Base-by-base conservation (phyloP, 73 alveolate genomes). In the Tetrahymena thermophila region DNA sequence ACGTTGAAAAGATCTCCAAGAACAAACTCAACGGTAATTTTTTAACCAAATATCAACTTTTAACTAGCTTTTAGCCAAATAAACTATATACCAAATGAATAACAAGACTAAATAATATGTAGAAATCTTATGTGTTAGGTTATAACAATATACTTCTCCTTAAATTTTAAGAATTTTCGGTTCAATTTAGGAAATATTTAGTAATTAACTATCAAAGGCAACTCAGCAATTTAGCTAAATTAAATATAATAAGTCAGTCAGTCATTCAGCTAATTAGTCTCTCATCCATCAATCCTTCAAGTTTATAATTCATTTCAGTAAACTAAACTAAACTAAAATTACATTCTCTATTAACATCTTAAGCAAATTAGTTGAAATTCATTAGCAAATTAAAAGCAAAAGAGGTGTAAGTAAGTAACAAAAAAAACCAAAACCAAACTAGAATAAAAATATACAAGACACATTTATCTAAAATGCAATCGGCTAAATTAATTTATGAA, bases 1-100 rank as follows among this genome's bases (percentile, higher is more conserved):
- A 97, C 97, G 96, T 98, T 96, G 99, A 98, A 98, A 97, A 98
- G 94, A 94, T 98, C 97, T 96, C 98, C 84, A 96, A 96, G 93
- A 99, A 98, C 93, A 98, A 98, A 96, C 96, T 98, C 96, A 98
- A 94, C 96, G 97, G 98, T 93, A 94, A 96, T 56, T 94, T 94
- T 55, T 96, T 94, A 56, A n/a, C 37, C 42, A 71, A 71, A 71
- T 34, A 55, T 97, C 96, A 96, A 97, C 15, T 28, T 97, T 96
- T 96, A 95, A 94, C 97, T 97, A 96, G 98, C 84, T 71, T 71
- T 31, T 71, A 71, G 89, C 35, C 42, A 71, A 34, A 71, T n/a
- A 71, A 97, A 97, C 31, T 19, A 71, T 71, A 71, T 71, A 4
- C 89, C 89, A 71, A 71, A 71, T 7, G 37, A 31, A 71, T 56